Evolutionary conservation across 768 basidiomycete genomes (phyloP), one percentile per base, ranked within the genome.

Genomic region (Mycena polygramma): DNA sequence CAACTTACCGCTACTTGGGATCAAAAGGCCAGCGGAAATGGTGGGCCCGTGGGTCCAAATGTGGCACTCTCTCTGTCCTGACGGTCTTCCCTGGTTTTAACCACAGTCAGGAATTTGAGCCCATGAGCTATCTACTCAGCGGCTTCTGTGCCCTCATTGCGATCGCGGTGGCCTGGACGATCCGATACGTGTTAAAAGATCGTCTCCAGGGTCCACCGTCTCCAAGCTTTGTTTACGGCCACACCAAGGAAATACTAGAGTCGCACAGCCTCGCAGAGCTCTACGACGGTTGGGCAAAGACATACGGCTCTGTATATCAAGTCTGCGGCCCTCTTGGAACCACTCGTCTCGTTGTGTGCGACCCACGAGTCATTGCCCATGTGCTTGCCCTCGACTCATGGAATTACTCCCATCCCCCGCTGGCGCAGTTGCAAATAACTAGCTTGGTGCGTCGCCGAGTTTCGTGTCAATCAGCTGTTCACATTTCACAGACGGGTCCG

Each of bases 351-450:
- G 63, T 75, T 26, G 57, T 77, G 7, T 74, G 74, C 30, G 79
- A 78, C 61, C 77, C 75, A 13, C 82, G 79, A 72, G 83, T 83
- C 2, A 62, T 84, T 19, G 75, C 80, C 0, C 82, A 84, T 59
- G 63, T 81, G n/a, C 80, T 73, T 57, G 74, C 77, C 58, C 69
- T 70, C 41, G 83, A 83, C 52, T 75, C 82, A 7, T 79, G 69
- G 60, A 77, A 74, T 4, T 83, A 83, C 48, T 61, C 71, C 26
- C 80, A 78, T 30, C 77, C 75, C 0, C 71, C 70, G 1, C 45
- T 75, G 1, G 39, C 41, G 7, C 72, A 46, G 51, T 7, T 37
- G 22, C 66, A 70, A 19, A 73, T 78, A n/a, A 39, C 48, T 2
- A 57, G 13, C 4, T 36, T 74, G 75, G 70, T 68, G 54, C 13